Percentiles rank a stretch among this genome's conserved stretches.
Evolutionary conservation across 2,329 filamentous ascomycete genomes (phyloP).

Genomic region (Clarireedia hainanense): DNA sequence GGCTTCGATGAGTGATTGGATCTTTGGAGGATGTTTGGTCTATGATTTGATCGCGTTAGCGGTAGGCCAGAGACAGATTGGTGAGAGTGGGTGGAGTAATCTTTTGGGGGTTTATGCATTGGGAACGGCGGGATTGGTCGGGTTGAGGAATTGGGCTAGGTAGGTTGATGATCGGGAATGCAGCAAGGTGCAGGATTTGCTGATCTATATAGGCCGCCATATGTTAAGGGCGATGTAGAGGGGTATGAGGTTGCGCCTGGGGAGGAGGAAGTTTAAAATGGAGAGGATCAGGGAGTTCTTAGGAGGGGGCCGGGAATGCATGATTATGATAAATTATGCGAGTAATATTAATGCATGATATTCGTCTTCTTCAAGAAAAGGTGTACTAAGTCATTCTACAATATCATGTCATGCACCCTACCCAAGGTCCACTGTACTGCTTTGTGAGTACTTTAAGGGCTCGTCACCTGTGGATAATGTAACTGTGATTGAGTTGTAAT

Average conservation of each 20-base stretch:
- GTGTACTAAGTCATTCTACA: too few relatives aligned
- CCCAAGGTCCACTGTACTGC: too few relatives aligned
- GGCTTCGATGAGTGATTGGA: slow-evolving; percentile 47
- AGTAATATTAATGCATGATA: too few relatives aligned
- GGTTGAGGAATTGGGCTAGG: slow-evolving; percentile 42
- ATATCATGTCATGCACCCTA: too few relatives aligned
- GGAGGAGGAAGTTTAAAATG: slow-evolving; percentile 11
- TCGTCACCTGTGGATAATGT: too few relatives aligned
- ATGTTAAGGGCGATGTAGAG: slow-evolving; percentile 11
- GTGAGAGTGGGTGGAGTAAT: slow-evolving; percentile 39
- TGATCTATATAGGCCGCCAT: slow-evolving; percentile 18
- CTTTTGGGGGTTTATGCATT: slow-evolving; percentile 42
- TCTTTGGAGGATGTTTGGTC: slow-evolving; percentile 50
- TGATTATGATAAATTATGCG: neutral
- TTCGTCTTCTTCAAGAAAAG: too few relatives aligned
- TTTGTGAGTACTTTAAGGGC: too few relatives aligned
- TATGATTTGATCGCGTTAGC: slow-evolving; percentile 49
- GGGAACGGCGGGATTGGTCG: slow-evolving; percentile 33
- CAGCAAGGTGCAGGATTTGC: neutral
- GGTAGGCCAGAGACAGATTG: slow-evolving; percentile 42
- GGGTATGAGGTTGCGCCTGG: slow-evolving; percentile 17
- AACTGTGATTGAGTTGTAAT: too few relatives aligned
- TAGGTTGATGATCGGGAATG: slow-evolving; percentile 29
- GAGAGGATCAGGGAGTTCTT: neutral
- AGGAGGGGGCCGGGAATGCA: neutral